A percentile compares a stretch with the other conserved stretches of the same genome.
Evolutionary conservation across 2,329 filamentous ascomycete species (phyloP).

Genomic region (Erysiphe neolycopersici): DNA sequence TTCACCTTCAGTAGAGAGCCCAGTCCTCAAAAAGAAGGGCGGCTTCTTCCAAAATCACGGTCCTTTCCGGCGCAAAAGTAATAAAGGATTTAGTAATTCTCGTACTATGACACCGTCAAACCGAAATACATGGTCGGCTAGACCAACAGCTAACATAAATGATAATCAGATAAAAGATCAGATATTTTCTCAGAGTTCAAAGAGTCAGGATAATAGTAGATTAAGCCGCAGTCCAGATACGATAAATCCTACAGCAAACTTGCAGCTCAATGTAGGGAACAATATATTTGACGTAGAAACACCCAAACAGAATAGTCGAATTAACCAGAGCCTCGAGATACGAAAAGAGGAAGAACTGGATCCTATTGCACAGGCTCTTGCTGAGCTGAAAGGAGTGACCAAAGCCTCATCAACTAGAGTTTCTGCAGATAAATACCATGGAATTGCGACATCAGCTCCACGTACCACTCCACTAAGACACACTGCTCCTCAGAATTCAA

Average conservation of each 20-base stretch:
- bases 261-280: slow-evolving; percentile 81
- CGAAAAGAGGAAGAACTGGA: slow-evolving; percentile 31
- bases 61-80: slow-evolving; percentile 81
- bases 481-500: slow-evolving; percentile 16
- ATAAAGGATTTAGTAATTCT: slow-evolving; percentile 40
- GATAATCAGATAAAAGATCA: slow-evolving; percentile 15
- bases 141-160: slow-evolving; percentile 7
- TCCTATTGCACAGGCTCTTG: slow-evolving; percentile 75
- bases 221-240: slow-evolving; percentile 49
- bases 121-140: slow-evolving; percentile 31
- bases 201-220: slow-evolving; percentile 15
- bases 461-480: slow-evolving; percentile 19
- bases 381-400: slow-evolving; percentile 65
- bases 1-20: slow-evolving; percentile 28
- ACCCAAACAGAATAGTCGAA: slow-evolving; percentile 33
- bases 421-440: slow-evolving; percentile 86
- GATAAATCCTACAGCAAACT: slow-evolving; percentile 72
- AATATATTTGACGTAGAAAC: slow-evolving; percentile 87
- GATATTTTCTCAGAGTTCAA: slow-evolving; percentile 16
- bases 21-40: slow-evolving; percentile 39
- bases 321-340: slow-evolving; percentile 14
- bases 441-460: slow-evolving; percentile 61
- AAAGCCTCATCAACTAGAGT: slow-evolving; percentile 65
- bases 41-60: slow-evolving; percentile 88
- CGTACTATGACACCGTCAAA: slow-evolving; percentile 15